Percentiles rank a stretch among this genome's conserved stretches.
phyloP scores from a whole-genome alignment of 2,329 filamentous ascomycete genomes.

The Immersiporthe knoxdaviesiana region DNA sequence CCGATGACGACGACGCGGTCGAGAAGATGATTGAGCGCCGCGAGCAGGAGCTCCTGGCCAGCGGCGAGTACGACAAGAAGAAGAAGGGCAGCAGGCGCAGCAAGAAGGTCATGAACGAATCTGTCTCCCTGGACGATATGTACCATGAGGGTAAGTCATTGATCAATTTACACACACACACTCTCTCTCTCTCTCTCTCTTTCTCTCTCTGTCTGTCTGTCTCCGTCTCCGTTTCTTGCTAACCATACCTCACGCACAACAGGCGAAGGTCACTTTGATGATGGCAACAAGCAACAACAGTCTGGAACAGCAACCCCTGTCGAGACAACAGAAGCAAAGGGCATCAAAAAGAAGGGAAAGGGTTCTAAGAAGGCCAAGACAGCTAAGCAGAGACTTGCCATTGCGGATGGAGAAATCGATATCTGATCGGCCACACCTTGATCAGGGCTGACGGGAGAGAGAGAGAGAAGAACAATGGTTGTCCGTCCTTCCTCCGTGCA shows the following conservation, averaged over 20 bases:
- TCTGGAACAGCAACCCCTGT: slow-evolving; percentile 86
- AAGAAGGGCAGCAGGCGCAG: slow-evolving; percentile 66
- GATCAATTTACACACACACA: neutral
- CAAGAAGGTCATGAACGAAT: slow-evolving; percentile 45
- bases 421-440: neutral
- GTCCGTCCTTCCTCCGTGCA: neutral
- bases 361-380: slow-evolving; percentile 70
- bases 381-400: slow-evolving; percentile 68
- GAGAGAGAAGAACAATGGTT: neutral
- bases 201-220: neutral
- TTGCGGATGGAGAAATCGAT: slow-evolving; percentile 64
- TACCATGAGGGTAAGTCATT: slow-evolving; percentile 92
- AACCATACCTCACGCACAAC: slow-evolving; percentile 35
- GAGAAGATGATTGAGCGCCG: slow-evolving; percentile 81
- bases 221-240: slow-evolving; percentile 27
- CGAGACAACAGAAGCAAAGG: slow-evolving; percentile 50
- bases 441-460: neutral
- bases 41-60: slow-evolving; percentile 82
- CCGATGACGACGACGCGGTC: slow-evolving; percentile 90
- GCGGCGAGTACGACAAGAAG: slow-evolving; percentile 67
- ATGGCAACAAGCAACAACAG: slow-evolving; percentile 72
- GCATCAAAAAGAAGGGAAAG: slow-evolving; percentile 60
- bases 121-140: slow-evolving; percentile 86
- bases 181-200: neutral
- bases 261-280: slow-evolving; percentile 98